A percentile compares a stretch with the other conserved stretches of the same genome.
These are phyloP conservation scores for Pouteria campechiana DNA, from an alignment of 179 eudicot species.

Conservation along the genomic window DNA sequence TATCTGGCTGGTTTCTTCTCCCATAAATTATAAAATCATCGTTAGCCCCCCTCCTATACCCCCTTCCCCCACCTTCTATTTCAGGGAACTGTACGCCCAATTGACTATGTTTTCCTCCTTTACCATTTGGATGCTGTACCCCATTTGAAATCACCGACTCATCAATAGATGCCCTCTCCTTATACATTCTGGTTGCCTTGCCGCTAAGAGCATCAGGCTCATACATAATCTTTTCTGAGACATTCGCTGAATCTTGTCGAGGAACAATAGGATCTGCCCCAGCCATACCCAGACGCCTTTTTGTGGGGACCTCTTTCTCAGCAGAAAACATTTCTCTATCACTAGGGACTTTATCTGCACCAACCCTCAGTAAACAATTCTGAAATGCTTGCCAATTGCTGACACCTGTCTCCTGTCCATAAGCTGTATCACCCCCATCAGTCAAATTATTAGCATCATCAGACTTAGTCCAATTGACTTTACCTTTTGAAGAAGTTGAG, in stretches of 20 bases:
- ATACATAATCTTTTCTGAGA: slow-evolving; percentile 14
- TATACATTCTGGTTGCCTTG: slow-evolving; percentile 20
- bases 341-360: slow-evolving; percentile 35
- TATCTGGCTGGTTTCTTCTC: slow-evolving; percentile 26
- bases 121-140: slow-evolving; percentile 8
- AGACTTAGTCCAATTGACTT: slow-evolving; percentile 19
- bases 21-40: slow-evolving; percentile 41
- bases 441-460: slow-evolving; percentile 14
- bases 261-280: slow-evolving; percentile 43
- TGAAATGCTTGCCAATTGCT: slow-evolving; percentile 94
- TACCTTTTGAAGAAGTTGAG: slow-evolving; percentile 20
- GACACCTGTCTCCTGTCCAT: slow-evolving; percentile 37
- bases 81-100: slow-evolving; percentile 33
- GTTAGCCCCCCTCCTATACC: slow-evolving; percentile 23
- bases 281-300: slow-evolving; percentile 21
- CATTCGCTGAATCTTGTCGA: slow-evolving; percentile 18
- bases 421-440: slow-evolving; percentile 10
- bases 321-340: slow-evolving; percentile 39
- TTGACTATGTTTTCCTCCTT: slow-evolving; percentile 7
- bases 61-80: slow-evolving; percentile 31
- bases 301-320: slow-evolving; percentile 43
- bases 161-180: slow-evolving; percentile 31
- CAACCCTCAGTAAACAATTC: slow-evolving; percentile 59
- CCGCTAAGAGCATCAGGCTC: slow-evolving; percentile 24
- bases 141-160: slow-evolving; percentile 25